Conservation (phyloP, 805 yeast genomes). For the Teunomyces kruisii region DNA sequence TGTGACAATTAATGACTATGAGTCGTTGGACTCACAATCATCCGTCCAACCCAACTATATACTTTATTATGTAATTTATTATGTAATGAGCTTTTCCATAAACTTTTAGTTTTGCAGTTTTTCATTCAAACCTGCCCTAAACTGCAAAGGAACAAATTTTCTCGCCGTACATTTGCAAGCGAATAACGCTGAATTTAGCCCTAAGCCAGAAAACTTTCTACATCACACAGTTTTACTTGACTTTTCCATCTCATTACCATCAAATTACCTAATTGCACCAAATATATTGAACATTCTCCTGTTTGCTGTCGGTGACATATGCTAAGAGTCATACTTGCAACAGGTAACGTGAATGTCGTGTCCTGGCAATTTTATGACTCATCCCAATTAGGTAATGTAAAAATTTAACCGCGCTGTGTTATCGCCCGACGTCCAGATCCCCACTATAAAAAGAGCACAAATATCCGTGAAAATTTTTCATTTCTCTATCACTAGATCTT, state of each 20-base stretch:
- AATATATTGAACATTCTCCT: no score
- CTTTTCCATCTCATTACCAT: no score
- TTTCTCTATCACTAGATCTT: conserved; percentile 1
- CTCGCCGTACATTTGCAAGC: no score
- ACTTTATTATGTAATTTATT: not conserved
- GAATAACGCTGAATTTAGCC: no score
- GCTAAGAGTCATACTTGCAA: not conserved
- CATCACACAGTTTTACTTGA: no score
- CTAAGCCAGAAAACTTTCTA: no score
- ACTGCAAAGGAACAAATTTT: no score
- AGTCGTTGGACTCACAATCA: conserved; percentile 5
- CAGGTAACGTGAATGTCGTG: not conserved
- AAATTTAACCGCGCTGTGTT: conserved; percentile 29
- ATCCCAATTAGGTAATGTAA: conserved; percentile 23
- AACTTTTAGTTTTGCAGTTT: no score
- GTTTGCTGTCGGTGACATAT: no score
- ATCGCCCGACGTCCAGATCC: conserved; percentile 14
- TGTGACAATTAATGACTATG: not conserved
- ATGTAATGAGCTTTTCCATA: not conserved
- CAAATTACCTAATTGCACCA: no score
- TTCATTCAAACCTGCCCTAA: no score
- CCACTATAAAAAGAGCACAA: conserved; percentile 17
- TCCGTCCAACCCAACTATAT: not conserved
- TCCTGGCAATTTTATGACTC: conserved; percentile 17
- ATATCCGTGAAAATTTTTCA: conserved; percentile 12